A percentile compares a stretch with the other conserved stretches of the same genome.
Conservation (phyloP, 768 basidiomycete species). For the Leccinum rimulosum region DNA sequence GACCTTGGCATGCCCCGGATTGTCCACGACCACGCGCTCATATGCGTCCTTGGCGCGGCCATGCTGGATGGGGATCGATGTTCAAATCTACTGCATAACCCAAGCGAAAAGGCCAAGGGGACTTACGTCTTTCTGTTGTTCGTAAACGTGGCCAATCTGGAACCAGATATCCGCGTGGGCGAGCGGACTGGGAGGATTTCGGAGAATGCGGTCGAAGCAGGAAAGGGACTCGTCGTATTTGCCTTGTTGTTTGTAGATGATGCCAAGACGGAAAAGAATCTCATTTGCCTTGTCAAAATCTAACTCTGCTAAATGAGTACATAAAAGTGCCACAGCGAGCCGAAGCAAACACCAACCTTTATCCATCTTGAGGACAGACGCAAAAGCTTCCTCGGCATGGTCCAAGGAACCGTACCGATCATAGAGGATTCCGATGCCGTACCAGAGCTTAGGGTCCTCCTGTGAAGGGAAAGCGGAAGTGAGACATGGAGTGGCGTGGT, state of each 20-base stretch:
- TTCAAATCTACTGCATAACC: constrained; percentile 5
- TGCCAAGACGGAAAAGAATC: constrained; percentile 95
- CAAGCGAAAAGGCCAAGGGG: background rate
- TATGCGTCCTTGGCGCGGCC: constrained; percentile 91
- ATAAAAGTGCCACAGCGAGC: constrained; percentile 16
- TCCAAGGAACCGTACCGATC: constrained; percentile 98
- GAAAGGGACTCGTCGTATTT: constrained; percentile 86
- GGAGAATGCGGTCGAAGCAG: constrained; percentile 96
- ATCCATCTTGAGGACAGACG: constrained; percentile 95
- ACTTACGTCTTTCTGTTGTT: constrained; percentile 93
- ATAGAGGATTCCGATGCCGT: constrained; percentile 98
- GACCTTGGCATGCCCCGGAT: constrained; percentile 94
- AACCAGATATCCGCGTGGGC: constrained; percentile 99
- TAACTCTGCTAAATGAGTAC: constrained; percentile 36
- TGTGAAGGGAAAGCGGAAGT: constrained; percentile 23
- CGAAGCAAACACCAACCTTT: constrained; percentile 57
- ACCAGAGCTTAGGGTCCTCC: constrained; percentile 99
- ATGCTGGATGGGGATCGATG: constrained; percentile 51
- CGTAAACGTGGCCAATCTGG: constrained; percentile 98
- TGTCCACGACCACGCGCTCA: constrained; percentile 90
- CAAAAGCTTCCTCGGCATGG: constrained; percentile 98
- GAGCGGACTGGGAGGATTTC: constrained; percentile 91
- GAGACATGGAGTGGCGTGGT: constrained; percentile 4
- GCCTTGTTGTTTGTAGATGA: constrained; percentile 98
- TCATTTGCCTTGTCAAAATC: constrained; percentile 99